phyloP scores from a whole-genome alignment of 345 rosid species.

The Populus alba region DNA sequence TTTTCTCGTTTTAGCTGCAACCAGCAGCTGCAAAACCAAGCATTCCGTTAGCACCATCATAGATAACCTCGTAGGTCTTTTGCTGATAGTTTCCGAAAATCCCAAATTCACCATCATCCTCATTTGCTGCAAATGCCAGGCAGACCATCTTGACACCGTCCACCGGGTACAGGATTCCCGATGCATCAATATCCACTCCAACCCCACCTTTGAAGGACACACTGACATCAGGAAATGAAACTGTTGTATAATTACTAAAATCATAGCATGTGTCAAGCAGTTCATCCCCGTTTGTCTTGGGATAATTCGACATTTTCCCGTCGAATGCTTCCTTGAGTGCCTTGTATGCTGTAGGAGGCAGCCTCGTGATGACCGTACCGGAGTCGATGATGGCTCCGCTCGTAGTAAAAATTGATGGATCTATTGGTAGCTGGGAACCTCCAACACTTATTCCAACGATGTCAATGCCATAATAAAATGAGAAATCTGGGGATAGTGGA shows the following conservation, averaged over 20 bases:
- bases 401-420: not conserved
- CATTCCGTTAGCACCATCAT: not conserved
- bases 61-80: not conserved
- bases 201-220: not conserved
- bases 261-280: not conserved
- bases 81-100: constrained; percentile 17
- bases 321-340: not conserved
- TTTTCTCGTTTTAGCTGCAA: not conserved
- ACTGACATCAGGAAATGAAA: not conserved
- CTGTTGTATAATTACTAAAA: not conserved
- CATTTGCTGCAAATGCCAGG: constrained; percentile 3
- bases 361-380: constrained; percentile 23
- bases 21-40: constrained; percentile 9
- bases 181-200: not conserved
- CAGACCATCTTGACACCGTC: not conserved
- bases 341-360: constrained; percentile 9
- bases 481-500: not conserved
- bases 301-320: no score
- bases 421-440: not conserved
- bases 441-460: not conserved
- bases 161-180: not conserved
- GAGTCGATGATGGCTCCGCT: constrained; percentile 19
- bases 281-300: no score
- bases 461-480: not conserved
- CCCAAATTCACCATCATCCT: not conserved